Percentiles rank a stretch among this genome's conserved stretches.
Evolutionary conservation across 805 yeast genomes (phyloP).

Genomic region (Sungouiella blattae): DNA sequence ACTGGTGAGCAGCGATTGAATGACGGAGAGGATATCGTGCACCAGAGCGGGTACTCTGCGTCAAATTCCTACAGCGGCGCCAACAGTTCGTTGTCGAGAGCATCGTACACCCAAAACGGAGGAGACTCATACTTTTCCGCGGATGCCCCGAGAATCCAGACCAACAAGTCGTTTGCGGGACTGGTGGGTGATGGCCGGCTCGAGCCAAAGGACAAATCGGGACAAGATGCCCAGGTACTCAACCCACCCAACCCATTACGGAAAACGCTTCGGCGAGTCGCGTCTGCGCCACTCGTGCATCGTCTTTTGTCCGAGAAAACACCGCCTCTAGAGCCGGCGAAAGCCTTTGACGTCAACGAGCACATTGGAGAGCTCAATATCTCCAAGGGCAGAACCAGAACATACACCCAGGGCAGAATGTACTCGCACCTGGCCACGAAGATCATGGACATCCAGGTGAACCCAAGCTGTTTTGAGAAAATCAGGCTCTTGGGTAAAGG

Average conservation of each 20-base stretch:
- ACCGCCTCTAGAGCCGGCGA: slow-evolving; percentile 22
- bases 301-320: slow-evolving; percentile 25
- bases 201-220: too few relatives aligned
- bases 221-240: too few relatives aligned
- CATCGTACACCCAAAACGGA: neutral
- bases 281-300: slow-evolving; percentile 74
- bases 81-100: neutral
- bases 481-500: slow-evolving; percentile 91
- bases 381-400: slow-evolving; percentile 32
- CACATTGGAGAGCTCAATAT: slow-evolving; percentile 43
- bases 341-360: slow-evolving; percentile 40
- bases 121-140: neutral
- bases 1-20: neutral
- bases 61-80: too few relatives aligned
- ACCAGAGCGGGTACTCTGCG: too few relatives aligned
- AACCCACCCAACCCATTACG: slow-evolving; percentile 23
- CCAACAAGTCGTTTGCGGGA: too few relatives aligned
- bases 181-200: too few relatives aligned
- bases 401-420: slow-evolving; percentile 48
- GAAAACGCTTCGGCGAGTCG: slow-evolving; percentile 62
- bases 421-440: slow-evolving; percentile 75
- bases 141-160: neutral
- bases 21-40: too few relatives aligned
- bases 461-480: slow-evolving; percentile 84
- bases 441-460: slow-evolving; percentile 73